Percentiles rank a stretch among this genome's conserved stretches.
Evolutionary conservation across 441 rosid species (phyloP).

Genomic region (Melastoma candidum): DNA sequence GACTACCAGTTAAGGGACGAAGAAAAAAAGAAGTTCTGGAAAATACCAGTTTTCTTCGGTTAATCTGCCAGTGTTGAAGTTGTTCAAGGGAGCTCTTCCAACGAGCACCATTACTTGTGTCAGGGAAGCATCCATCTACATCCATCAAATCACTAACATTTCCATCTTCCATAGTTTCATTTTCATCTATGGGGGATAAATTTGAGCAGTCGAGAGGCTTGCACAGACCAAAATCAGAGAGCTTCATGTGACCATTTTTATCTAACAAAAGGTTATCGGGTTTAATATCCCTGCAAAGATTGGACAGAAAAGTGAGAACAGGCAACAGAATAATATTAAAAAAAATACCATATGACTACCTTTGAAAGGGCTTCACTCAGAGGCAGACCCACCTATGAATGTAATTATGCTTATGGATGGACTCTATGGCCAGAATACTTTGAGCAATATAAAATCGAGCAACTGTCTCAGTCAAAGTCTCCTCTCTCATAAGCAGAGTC

Average conservation of each 20-base stretch:
- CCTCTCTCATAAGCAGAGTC: constrained; percentile 25
- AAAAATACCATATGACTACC: neutral
- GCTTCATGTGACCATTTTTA: constrained; percentile 22
- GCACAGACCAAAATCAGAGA: constrained; percentile 24
- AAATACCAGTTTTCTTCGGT: constrained; percentile 22
- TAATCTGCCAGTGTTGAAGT: constrained; percentile 22
- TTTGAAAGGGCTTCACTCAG: neutral
- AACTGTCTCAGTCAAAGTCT: constrained; percentile 23
- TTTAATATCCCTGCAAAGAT: constrained; percentile 18
- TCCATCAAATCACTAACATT: constrained; percentile 1
- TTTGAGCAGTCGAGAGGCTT: constrained; percentile 24
- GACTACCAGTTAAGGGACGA: too few species aligned
- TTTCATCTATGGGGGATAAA: constrained; percentile 19
- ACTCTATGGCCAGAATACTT: constrained; percentile 22
- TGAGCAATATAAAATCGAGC: constrained; percentile 23
- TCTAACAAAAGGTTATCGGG: constrained; percentile 24
- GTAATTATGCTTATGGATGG: constrained; percentile 26
- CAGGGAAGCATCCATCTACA: constrained; percentile 4
- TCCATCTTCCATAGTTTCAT: constrained; percentile 11
- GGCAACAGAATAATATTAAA: neutral
- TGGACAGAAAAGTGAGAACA: neutral
- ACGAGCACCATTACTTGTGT: constrained; percentile 7
- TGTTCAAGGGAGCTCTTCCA: constrained; percentile 19
- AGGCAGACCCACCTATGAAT: constrained; percentile 16
- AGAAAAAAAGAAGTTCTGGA: neutral